phyloP scores from a whole-genome alignment of 768 basidiomycete species.

The Ramaria rubella region DNA sequence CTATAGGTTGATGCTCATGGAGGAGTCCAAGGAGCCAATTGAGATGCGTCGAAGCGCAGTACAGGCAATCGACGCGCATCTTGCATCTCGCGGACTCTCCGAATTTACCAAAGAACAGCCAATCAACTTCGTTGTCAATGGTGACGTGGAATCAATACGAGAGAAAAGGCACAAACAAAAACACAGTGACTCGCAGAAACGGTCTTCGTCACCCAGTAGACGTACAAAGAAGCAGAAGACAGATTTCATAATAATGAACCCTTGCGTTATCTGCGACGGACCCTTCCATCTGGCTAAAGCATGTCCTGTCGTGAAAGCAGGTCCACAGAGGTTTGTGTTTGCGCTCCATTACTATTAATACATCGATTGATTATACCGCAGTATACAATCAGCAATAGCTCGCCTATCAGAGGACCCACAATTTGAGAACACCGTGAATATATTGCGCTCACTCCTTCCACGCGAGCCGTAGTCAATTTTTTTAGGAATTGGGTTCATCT shows the following conservation, averaged over 20 bases:
- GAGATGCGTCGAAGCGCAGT: constrained; percentile 60
- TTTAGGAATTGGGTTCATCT: too few relatives aligned
- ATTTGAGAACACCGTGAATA: constrained; percentile 28
- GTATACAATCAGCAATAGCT: constrained; percentile 38
- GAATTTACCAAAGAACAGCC: constrained; percentile 59
- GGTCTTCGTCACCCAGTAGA: constrained; percentile 19
- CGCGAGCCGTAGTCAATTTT: too few relatives aligned
- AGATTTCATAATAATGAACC: constrained; percentile 21
- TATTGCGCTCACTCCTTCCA: constrained; percentile 24
- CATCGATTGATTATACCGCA: constrained; percentile 15
- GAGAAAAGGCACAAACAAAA: background rate
- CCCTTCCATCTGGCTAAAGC: constrained; percentile 43
- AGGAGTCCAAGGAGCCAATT: constrained; percentile 60
- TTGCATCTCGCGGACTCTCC: constrained; percentile 49
- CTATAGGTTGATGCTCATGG: constrained; percentile 61
- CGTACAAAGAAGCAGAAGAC: constrained; percentile 32
- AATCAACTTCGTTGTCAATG: constrained; percentile 29
- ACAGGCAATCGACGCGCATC: constrained; percentile 58
- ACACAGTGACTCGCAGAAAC: constrained; percentile 23
- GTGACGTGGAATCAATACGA: background rate
- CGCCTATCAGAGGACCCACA: constrained; percentile 38
- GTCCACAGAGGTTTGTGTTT: constrained; percentile 43
- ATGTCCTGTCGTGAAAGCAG: constrained; percentile 50
- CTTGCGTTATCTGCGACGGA: constrained; percentile 46
- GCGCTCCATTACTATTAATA: background rate